Evolutionary conservation across 1,139 yeast species (phyloP).

Genomic region (Diutina catenulata): DNA sequence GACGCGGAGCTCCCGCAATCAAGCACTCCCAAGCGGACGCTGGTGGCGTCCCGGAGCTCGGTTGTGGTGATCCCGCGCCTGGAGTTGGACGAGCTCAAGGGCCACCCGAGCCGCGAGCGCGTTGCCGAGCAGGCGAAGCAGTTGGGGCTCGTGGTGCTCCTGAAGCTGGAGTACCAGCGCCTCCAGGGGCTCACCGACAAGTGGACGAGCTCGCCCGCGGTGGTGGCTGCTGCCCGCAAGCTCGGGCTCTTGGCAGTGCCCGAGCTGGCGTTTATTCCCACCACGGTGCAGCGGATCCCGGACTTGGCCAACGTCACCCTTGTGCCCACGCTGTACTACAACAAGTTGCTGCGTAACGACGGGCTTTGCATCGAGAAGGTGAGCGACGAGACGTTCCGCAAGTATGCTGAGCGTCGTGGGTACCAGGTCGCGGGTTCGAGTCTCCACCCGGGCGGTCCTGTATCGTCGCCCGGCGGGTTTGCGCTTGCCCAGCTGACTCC

Average conservation of each 20-base stretch:
- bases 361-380: conserved; percentile 32
- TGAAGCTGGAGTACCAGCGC: conserved; percentile 1
- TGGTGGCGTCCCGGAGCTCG: no score
- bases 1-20: no score
- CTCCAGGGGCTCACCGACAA: background rate
- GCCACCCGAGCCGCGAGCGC: background rate
- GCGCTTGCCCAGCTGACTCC: background rate
- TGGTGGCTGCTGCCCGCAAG: conserved; percentile 22
- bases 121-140: conserved; percentile 2
- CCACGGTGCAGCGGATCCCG: conserved; percentile 43
- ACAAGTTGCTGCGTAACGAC: conserved; percentile 38
- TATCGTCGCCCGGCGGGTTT: no score
- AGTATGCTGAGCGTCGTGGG: conserved; percentile 40
- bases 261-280: conserved; percentile 42
- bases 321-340: conserved; percentile 52
- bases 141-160: background rate
- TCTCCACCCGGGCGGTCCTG: no score
- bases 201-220: background rate
- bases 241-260: conserved; percentile 46
- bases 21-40: no score
- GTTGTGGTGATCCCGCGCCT: no score
- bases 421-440: conserved; percentile 10
- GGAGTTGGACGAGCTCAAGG: no score
- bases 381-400: conserved; percentile 31
- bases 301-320: conserved; percentile 51